phyloP scores from a whole-genome alignment of 306 rosid genomes.

The Vigna radiata region DNA sequence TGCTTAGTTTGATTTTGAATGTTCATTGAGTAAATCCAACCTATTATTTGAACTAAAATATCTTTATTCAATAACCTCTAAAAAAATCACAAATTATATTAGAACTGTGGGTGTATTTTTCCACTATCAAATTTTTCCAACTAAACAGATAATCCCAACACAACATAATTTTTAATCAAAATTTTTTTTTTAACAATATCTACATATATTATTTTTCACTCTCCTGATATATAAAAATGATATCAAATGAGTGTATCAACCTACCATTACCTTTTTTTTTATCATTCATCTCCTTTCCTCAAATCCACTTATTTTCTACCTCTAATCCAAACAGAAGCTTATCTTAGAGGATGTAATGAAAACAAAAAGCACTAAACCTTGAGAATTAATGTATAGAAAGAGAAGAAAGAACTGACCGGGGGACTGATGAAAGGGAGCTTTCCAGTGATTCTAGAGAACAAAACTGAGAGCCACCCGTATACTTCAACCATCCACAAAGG shows the following conservation, averaged over 20 bases:
- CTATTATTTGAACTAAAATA: neutral
- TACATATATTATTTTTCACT: no score
- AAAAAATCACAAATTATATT: neutral
- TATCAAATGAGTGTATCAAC: no score
- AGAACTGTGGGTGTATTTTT: neutral
- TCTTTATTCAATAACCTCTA: neutral
- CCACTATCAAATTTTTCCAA: neutral
- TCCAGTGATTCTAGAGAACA: conserved; percentile 68
- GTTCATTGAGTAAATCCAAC: no score
- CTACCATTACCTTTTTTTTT: no score
- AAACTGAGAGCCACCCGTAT: conserved; percentile 73
- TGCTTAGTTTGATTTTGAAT: no score
- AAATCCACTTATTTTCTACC: no score
- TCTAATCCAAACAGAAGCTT: no score
- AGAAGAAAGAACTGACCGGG: conserved; percentile 63
- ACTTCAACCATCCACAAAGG: conserved; percentile 79
- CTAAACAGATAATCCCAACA: neutral
- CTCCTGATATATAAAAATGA: no score
- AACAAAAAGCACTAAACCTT: no score
- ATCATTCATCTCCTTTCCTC: no score
- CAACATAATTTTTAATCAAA: neutral
- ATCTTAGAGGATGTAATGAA: no score
- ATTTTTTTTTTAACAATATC: no score
- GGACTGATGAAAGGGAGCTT: conserved; percentile 88
- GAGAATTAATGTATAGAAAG: neutral